These are phyloP conservation scores for Oenanthe javanica DNA, from an alignment of 140 eudicot species.

Conservation along the genomic window DNA sequence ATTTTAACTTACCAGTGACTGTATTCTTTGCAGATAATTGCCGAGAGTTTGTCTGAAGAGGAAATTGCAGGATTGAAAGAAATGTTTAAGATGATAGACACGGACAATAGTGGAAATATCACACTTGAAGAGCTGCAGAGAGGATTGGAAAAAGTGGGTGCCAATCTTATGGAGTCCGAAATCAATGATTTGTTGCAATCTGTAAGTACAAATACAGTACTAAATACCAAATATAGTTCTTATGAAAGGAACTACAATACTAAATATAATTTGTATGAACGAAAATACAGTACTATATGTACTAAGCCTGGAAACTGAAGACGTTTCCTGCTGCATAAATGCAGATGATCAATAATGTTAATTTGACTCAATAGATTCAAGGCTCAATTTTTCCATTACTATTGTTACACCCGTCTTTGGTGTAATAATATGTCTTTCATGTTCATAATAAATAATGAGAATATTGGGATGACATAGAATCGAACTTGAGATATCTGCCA, in stretches of 20 bases:
- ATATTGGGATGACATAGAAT: too few species aligned
- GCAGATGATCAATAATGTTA: too few species aligned
- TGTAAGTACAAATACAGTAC: slow-evolving; percentile 14
- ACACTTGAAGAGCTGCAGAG: slow-evolving; percentile 35
- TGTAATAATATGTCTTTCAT: too few species aligned
- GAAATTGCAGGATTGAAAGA: slow-evolving; percentile 48
- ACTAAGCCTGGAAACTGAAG: too few species aligned
- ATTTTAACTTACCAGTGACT: neutral
- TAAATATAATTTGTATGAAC: neutral
- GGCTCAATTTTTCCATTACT: neutral
- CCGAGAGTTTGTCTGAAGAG: slow-evolving; percentile 41
- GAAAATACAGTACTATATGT: too few species aligned
- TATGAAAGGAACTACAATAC: neutral
- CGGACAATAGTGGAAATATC: slow-evolving; percentile 37
- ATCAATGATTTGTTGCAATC: slow-evolving; percentile 32
- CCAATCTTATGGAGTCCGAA: slow-evolving; percentile 30
- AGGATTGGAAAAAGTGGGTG: slow-evolving; percentile 35
- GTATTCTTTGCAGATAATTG: slow-evolving; percentile 27
- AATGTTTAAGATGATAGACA: slow-evolving; percentile 46
- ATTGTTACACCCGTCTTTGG: too few species aligned
- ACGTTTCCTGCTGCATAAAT: too few species aligned
- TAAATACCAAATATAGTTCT: neutral
- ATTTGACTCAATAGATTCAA: neutral
- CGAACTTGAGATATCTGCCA: too few species aligned
- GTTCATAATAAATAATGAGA: too few species aligned